phyloP scores from a whole-genome alignment of 805 yeast species.

The Saccharomycopsis capsularis region DNA sequence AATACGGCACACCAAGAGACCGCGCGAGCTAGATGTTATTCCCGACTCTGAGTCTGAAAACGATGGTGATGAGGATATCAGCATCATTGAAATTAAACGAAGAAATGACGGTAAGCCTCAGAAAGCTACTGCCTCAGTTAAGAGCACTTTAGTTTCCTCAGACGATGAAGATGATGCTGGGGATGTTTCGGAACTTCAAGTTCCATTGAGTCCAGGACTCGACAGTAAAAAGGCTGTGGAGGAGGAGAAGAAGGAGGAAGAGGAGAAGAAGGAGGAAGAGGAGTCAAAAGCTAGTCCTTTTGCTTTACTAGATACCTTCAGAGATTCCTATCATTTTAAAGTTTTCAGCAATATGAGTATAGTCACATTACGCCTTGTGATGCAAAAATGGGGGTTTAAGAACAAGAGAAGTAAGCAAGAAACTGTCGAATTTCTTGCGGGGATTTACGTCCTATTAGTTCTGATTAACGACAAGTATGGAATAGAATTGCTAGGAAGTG shows the following conservation, averaged over 20 bases:
- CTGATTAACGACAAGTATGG: no score
- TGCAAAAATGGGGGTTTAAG: conserved; percentile 15
- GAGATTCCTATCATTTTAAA: no score
- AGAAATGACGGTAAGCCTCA: not conserved
- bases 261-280: no score
- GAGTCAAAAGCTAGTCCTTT: no score
- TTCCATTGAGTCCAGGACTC: conserved; percentile 13
- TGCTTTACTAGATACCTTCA: no score
- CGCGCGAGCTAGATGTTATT: conserved; percentile 5
- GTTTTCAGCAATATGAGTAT: not conserved
- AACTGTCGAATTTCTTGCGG: not conserved
- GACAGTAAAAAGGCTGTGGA: not conserved
- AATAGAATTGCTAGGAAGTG: no score
- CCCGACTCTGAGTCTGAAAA: conserved; percentile 18
- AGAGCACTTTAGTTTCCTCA: not conserved
- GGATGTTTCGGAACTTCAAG: conserved; percentile 15
- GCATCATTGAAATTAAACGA: conserved; percentile 19
- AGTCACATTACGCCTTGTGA: not conserved
- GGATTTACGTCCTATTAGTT: no score
- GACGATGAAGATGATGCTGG: not conserved
- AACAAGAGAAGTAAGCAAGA: conserved; percentile 10
- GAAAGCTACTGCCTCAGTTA: not conserved
- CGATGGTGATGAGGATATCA: conserved; percentile 17
- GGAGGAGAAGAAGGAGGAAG: no score
- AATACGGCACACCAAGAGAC: conserved; percentile 17